These are phyloP conservation scores for Hyaloscypha hepaticicola DNA, from an alignment of 495 filamentous ascomycete genomes.

Conservation along the genomic window DNA sequence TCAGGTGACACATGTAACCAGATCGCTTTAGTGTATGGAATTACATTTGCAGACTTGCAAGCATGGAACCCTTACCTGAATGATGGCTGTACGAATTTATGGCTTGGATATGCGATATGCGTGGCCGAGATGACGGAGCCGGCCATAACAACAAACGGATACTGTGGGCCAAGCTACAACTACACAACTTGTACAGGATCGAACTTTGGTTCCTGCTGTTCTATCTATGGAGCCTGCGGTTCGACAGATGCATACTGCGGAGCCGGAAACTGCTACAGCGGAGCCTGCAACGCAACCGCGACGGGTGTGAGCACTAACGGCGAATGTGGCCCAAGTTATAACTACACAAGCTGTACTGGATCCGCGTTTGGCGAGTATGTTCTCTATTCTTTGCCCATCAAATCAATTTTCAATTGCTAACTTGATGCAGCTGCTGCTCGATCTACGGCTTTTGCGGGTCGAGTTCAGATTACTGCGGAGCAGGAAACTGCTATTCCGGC, in stretches of 20 bases:
- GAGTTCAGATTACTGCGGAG: slow-evolving; percentile 16
- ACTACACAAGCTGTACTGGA: not conserved
- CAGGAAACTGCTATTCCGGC: slow-evolving; percentile 24
- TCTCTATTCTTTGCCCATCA: slow-evolving; percentile 1
- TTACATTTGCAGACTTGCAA: slow-evolving; percentile 8
- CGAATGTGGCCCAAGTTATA: slow-evolving; percentile 10
- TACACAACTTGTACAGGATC: slow-evolving; percentile 8
- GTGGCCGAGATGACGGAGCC: not conserved
- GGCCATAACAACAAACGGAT: slow-evolving; percentile 9
- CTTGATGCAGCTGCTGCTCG: slow-evolving; percentile 2
- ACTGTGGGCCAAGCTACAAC: slow-evolving; percentile 4
- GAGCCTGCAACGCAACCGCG: slow-evolving; percentile 14
- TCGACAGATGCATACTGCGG: slow-evolving; percentile 16
- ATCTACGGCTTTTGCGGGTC: slow-evolving; percentile 16
- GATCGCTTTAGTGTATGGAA: not conserved
- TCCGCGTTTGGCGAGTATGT: not conserved
- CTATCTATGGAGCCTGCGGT: slow-evolving; percentile 13
- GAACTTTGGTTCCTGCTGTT: slow-evolving; percentile 11
- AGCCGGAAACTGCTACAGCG: slow-evolving; percentile 15
- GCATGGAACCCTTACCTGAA: slow-evolving; percentile 12
- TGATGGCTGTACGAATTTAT: slow-evolving; percentile 11
- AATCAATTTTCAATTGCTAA: not conserved
- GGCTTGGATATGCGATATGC: slow-evolving; percentile 13
- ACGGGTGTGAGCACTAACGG: slow-evolving; percentile 13
- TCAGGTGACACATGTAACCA: slow-evolving; percentile 10